Evolutionary conservation across 768 basidiomycete genomes (phyloP), one percentile per base, ranked within the genome.

Genomic region (Lactarius hatsudake): DNA sequence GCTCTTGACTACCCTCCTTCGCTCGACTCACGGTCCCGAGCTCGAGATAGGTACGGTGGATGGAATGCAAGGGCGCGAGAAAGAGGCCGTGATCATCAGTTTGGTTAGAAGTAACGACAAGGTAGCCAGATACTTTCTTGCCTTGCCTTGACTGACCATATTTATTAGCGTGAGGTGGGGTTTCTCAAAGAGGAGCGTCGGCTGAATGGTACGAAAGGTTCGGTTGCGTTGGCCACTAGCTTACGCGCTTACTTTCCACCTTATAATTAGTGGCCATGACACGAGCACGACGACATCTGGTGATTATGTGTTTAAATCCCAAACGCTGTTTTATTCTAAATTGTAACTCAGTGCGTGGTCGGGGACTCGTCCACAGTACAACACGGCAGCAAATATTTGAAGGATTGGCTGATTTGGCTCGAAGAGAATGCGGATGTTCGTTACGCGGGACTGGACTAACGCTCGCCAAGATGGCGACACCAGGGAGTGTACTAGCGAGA

Each of bases 21-120:
- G 90, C 28, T 87, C 89, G 0, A 74, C 79, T n/a, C 83, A 91
- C 72, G 90, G 90, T 0, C 75, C 80, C 0, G 79, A 79, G 30
- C 82, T 98, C 0, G 95, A 98, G 71, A 93, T 97, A 54, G 97
- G 96, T 1, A 93, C 91, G 0, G 95, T 98, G 1, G 97, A 98
- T 74, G 94, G 95, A 0, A 92, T 98, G 88, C 97, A 99, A 79
- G 96, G 96, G 0, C 86, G 97, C 59, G 96, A 99, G 76, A 94
- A 94, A 71, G 94, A 98, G 62, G 94, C 94, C 0, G 86, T 98
- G 45, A 86, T 98, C 28, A 91, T 99, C 62, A 93, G 87, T 71
- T 84, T 99, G 4, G 97, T 98, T 2, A 83, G 97, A 30, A 96
- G 94, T 71, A 99, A 98, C 72, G 87, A 91, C 62, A 87, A 84